Conservation (phyloP, 805 yeast genomes). For the Saccharomycopsis microspora region DNA sequence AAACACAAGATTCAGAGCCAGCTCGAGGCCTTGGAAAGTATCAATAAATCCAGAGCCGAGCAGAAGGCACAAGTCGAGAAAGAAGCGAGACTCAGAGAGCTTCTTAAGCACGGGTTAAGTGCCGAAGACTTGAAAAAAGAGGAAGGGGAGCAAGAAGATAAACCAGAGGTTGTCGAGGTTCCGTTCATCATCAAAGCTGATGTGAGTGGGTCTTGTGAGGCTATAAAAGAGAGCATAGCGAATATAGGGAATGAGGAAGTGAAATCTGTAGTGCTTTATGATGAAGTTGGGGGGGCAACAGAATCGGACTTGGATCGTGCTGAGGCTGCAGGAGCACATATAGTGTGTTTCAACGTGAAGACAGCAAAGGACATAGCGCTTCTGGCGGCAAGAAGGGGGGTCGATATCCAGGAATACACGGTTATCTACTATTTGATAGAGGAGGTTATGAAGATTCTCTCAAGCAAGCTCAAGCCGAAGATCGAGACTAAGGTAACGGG, state of each 20-base stretch:
- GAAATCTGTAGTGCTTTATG: slow-evolving; percentile 49
- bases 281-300: slow-evolving; percentile 70
- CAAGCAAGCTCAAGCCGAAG: slow-evolving; percentile 49
- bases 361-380: slow-evolving; percentile 51
- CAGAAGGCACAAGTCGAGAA: slow-evolving; percentile 40
- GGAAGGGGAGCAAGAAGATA: slow-evolving; percentile 15
- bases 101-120: slow-evolving; percentile 50
- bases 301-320: slow-evolving; percentile 62
- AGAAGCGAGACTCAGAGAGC: slow-evolving; percentile 42
- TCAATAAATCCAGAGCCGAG: slow-evolving; percentile 56
- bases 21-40: slow-evolving; percentile 50
- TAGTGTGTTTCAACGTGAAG: slow-evolving; percentile 69
- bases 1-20: slow-evolving; percentile 44
- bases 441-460: slow-evolving; percentile 58
- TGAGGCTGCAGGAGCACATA: slow-evolving; percentile 54
- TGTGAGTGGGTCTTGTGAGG: slow-evolving; percentile 92
- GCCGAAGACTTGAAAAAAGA: slow-evolving; percentile 32
- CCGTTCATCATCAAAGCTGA: slow-evolving; percentile 79
- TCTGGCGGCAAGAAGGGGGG: slow-evolving; percentile 45
- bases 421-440: slow-evolving; percentile 86
- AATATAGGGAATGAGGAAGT: slow-evolving; percentile 87
- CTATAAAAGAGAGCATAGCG: slow-evolving; percentile 70
- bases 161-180: slow-evolving; percentile 23
- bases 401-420: slow-evolving; percentile 52
- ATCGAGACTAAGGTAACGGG: slow-evolving; percentile 56